Evolutionary conservation across 352 stramenopile genomes (phyloP).

Genomic region (Phytophthora meadii): DNA sequence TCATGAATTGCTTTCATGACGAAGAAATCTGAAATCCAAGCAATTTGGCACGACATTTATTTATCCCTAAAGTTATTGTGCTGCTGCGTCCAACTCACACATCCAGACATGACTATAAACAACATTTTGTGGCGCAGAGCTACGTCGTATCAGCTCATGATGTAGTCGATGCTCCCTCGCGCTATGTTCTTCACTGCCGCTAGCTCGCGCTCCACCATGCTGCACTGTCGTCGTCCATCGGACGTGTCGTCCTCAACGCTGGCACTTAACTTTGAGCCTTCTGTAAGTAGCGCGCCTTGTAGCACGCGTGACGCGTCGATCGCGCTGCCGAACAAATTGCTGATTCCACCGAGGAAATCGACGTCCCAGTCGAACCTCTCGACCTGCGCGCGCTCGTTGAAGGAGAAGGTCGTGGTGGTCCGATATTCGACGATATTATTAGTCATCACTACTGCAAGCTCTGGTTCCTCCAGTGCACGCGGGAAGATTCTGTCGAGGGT

Average conservation of each 20-base stretch:
- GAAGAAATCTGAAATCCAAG: no score
- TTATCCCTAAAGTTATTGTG: conserved; percentile 14
- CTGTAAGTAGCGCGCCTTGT: conserved; percentile 34
- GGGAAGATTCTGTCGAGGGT: conserved; percentile 62
- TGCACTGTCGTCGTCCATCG: conserved; percentile 19
- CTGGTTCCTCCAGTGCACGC: conserved; percentile 45
- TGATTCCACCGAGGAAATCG: conserved; percentile 55
- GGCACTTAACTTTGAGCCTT: conserved; percentile 37
- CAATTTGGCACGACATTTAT: not conserved
- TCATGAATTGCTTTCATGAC: no score
- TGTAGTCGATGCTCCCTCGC: conserved; percentile 9
- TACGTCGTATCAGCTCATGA: conserved; percentile 9
- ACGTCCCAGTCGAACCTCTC: conserved; percentile 46
- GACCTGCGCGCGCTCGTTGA: conserved; percentile 52
- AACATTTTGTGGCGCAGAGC: not conserved
- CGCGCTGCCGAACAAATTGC: conserved; percentile 35
- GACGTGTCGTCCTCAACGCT: conserved; percentile 34
- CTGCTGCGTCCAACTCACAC: not conserved
- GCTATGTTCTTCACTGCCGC: not conserved
- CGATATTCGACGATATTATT: conserved; percentile 45
- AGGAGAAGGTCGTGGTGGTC: conserved; percentile 48
- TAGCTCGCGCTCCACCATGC: conserved; percentile 30
- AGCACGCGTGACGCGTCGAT: conserved; percentile 36
- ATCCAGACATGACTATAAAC: conserved; percentile 10
- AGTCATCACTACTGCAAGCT: conserved; percentile 44